Evolutionary conservation across 352 stramenopile genomes (phyloP), one percentile per base, ranked within the genome.

Genomic region (Phytophthora uliginosa): DNA sequence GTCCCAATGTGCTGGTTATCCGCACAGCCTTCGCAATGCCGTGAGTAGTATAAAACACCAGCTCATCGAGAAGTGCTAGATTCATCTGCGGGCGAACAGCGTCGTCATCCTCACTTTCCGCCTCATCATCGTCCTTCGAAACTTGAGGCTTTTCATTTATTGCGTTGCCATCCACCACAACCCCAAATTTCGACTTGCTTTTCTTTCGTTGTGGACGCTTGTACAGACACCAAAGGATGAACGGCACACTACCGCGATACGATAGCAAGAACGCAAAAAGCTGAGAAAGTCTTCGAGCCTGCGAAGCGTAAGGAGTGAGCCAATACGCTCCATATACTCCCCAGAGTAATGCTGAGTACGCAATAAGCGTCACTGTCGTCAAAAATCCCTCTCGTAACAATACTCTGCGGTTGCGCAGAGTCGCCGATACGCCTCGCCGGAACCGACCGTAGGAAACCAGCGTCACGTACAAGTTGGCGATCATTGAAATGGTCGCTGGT

Each of bases 21-120:
- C 76, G 73, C 1, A 92, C 77, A 7, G 89, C 83, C 31, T 81
- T 78, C 1, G 79, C 79, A 68, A 96, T 96, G 5, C 89, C 90
- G 28, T 91, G 71, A 0, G 90, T 96, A 1, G 90, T 95, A 61
- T 89, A 96, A 48, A 83, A 84, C 17, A 96, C 77, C 10, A 96
- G 80, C 47, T 96, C 90, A 26, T 91, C 84, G 2, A 94, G 70
- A 24, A 96, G 71, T 26, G 88, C 88, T 40, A 87, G 55, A 61
- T 96, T 96, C 81, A 95, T 89, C 57, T 96, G 89, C 42, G 87
- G 83, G 2, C 86, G 80, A 38, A 85, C 81, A 18, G 83, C 83
- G 13, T 92, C 84, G 45, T 94, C 84, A 20, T 87, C 79, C 33
- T 85, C 79, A n/a, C 28, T 54, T 36, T 72, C 65, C 34, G 26